Percentiles rank a stretch among this genome's conserved stretches.
phyloP scores from a whole-genome alignment of 179 eudicot genomes.

The Silene vulgaris region DNA sequence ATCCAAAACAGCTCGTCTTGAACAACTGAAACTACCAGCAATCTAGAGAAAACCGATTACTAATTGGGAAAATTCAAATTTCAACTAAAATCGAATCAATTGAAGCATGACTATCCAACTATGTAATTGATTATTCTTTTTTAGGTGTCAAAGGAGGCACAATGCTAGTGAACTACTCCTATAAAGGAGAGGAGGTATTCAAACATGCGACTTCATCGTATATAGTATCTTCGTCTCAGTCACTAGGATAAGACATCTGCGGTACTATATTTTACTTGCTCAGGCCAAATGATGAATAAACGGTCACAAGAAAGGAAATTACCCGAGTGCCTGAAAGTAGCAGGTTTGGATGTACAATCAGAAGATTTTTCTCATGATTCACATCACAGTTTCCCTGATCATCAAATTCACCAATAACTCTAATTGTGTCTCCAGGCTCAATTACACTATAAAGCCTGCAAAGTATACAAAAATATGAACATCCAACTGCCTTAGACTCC shows the following conservation, averaged over 20 bases:
- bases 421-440: slow-evolving; percentile 86
- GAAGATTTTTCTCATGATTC: slow-evolving; percentile 62
- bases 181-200: background rate
- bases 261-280: background rate
- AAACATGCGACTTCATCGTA: background rate
- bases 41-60: slow-evolving; percentile 43
- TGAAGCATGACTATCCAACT: slow-evolving; percentile 2
- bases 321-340: slow-evolving; percentile 97
- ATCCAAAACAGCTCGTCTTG: slow-evolving; percentile 88
- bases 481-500: background rate
- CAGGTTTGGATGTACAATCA: slow-evolving; percentile 78
- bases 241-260: too few species aligned
- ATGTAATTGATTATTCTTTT: background rate
- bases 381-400: slow-evolving; percentile 63
- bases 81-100: background rate
- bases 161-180: background rate
- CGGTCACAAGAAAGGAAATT: slow-evolving; percentile 20
- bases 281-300: background rate
- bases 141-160: background rate
- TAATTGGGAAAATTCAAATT: slow-evolving; percentile 2
- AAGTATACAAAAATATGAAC: slow-evolving; percentile 10
- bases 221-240: too few species aligned
- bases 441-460: slow-evolving; percentile 74
- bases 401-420: slow-evolving; percentile 82
- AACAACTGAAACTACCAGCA: slow-evolving; percentile 83